phyloP scores from a whole-genome alignment of 441 rosid genomes.

The Kokia cookei region DNA sequence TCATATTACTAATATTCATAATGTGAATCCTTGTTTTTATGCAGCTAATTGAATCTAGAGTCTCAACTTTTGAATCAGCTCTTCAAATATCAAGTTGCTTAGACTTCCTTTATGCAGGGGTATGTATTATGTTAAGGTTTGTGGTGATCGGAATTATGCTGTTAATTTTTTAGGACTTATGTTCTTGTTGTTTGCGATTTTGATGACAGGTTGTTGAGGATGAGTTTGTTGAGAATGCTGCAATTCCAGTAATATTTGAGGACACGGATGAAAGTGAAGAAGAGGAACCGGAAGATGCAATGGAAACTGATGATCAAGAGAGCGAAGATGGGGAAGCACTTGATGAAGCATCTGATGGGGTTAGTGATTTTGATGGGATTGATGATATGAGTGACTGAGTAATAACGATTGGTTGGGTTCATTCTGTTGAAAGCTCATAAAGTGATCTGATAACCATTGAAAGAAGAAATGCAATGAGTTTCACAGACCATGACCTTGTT shows the following conservation, averaged over 20 bases:
- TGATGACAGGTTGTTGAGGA: slow-evolving; percentile 47
- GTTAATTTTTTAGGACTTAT: neutral
- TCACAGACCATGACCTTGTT: neutral
- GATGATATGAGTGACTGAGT: slow-evolving; percentile 52
- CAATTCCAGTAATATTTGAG: slow-evolving; percentile 59
- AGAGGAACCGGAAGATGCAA: slow-evolving; percentile 48
- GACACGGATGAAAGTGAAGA: slow-evolving; percentile 57
- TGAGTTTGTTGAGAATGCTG: slow-evolving; percentile 40
- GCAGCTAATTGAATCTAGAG: slow-evolving; percentile 84
- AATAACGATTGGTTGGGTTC: neutral
- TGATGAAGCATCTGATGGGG: slow-evolving; percentile 31
- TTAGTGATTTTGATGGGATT: slow-evolving; percentile 43
- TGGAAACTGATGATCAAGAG: slow-evolving; percentile 57
- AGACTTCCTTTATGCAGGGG: slow-evolving; percentile 50
- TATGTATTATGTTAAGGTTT: slow-evolving; percentile 2
- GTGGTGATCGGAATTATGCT: neutral
- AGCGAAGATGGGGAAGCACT: slow-evolving; percentile 24
- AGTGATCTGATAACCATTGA: neutral
- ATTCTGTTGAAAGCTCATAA: neutral
- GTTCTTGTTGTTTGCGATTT: neutral
- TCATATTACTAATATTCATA: neutral
- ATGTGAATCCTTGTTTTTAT: slow-evolving; percentile 4
- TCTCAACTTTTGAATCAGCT: slow-evolving; percentile 59
- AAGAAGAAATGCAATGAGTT: neutral
- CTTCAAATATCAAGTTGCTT: slow-evolving; percentile 68